Base-by-base conservation (phyloP, 1,284 basidiomycete species). In the Spongispora temasekensis region DNA sequence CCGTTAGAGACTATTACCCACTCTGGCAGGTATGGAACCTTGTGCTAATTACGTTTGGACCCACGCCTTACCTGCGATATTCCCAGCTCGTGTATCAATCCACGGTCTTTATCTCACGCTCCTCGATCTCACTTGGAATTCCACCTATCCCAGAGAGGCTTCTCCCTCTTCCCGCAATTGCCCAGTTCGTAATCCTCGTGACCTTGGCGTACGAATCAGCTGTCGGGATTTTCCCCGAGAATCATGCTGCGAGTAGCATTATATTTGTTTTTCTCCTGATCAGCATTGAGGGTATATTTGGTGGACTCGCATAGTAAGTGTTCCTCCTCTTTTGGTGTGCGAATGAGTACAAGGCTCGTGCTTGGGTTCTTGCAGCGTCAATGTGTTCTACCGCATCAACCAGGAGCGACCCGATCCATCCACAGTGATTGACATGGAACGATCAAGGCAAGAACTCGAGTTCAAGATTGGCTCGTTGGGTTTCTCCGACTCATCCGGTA, bases 81-180 rank as follows among this genome's bases (percentile, higher is more conserved):
- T 27, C 15, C 3, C 28, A 92, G 87, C 83, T 93, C 50, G 85
- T 91, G 31, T 93, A 95, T 73, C 94, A 99, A 81, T 87, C 91
- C 17, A 95, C 95, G 52, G 97, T 99, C 53, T 99, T 99, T 78
- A 73, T 98, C 62, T 98, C 96, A 2, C 91, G 97, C 4, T 97
- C 95, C 0, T 92, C 94, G 5, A 91, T 97, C 55, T 93, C 94
- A 1, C 76, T 98, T 51, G 93, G 92, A 12, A 70, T 98, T 2
- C 94, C 95, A 0, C 86, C 97, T 0, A 80, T 98, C 7, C 95
- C 96, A 0, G 72, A 79, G 5, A 78, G 75, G 0, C 76, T 93
- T 17, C 84, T 99, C 2, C 81, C 91, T 15, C 70, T 91, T 1
- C 95, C 94, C 2, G 88, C 92, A 0, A 73, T 91, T 31, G 68